Evolutionary conservation across 306 rosid genomes (phyloP), one percentile per base, ranked within the genome.

Genomic region (Comarum palustre): DNA sequence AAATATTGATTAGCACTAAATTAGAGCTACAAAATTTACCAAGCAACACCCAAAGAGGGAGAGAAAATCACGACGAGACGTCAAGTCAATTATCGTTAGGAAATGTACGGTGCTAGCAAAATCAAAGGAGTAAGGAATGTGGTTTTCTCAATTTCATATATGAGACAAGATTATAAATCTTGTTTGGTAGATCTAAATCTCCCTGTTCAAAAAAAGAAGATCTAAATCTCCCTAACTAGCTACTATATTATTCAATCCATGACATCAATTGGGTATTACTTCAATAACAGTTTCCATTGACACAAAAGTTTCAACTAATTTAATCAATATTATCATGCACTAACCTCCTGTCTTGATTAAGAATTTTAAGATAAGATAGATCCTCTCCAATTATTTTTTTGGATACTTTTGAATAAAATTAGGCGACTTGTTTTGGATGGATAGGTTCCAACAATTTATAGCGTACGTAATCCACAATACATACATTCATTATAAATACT

Each of bases 251-350:
- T 27, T 29, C 16, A 17, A 8, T 29, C 42, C 27, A 7, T 68
- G 59, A 17, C 22, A 61, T 61, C 43, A 16, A n/a, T 50, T 47
- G 73, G 73, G n/a, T 32, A 15, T 8, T 4, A 20, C 47, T 64
- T 64, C 31, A 31, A 25, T 3, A 32, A 38, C 52, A 2, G 55
- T 41, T 57, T 19, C 75, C 66, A 72, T 72, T 58, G 75, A 72
- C 68, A 72, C 16, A 1, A 25, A 72, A 41, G 68, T 72, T 58
- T 14, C 8, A 72, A 58, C 68, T 72, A 29, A 58, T 72, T 27
- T 57, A 54, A 71, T 71, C 39, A 29, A 41, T 59, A 25, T 24
- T 39, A 55, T 27, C 25, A 55, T 71, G 52, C 66, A 24, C 27
- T 55, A 55, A 55, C 54, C 42, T 38, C 54, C 75, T 38, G 12